These are phyloP conservation scores for Adansonia madagascariensis DNA, from an alignment of 441 rosid genomes.

Conservation along the genomic window DNA sequence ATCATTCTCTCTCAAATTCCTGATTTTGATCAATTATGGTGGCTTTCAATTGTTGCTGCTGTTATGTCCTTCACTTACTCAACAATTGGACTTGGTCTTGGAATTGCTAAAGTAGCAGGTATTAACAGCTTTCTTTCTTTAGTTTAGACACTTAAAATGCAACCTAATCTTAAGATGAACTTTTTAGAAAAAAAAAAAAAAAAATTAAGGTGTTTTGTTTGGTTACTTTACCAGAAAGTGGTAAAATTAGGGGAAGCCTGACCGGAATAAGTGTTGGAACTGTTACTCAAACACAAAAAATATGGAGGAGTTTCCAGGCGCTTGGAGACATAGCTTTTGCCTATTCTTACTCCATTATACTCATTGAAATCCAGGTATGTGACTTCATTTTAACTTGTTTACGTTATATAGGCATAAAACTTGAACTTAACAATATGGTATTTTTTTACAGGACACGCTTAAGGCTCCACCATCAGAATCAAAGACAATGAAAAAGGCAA, in stretches of 20 bases:
- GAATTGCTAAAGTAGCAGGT: constrained; percentile 71
- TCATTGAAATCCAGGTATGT: constrained; percentile 79
- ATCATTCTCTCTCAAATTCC: constrained; percentile 82
- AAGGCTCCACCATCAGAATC: constrained; percentile 79
- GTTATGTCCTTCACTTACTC: constrained; percentile 94
- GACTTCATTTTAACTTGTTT: not conserved
- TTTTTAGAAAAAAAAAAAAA: not conserved
- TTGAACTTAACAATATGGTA: not conserved
- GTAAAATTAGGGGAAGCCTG: constrained; percentile 64
- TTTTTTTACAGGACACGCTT: constrained; percentile 59
- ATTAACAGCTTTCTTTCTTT: not conserved
- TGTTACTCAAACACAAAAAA: constrained; percentile 67
- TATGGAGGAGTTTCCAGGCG: constrained; percentile 87
- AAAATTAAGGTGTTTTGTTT: not conserved
- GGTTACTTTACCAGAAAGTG: constrained; percentile 41
- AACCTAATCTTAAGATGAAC: not conserved
- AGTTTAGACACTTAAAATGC: not conserved
- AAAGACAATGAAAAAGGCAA: constrained; percentile 78
- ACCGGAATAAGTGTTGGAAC: constrained; percentile 67
- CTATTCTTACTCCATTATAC: constrained; percentile 77
- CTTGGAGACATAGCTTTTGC: constrained; percentile 90
- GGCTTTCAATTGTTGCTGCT: constrained; percentile 87
- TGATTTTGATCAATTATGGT: constrained; percentile 81
- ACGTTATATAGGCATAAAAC: not conserved
- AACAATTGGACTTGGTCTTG: constrained; percentile 74